Evolutionary conservation across 139 green algal species (phyloP).

Genomic region (Chlamydomonas sphaeroides): DNA sequence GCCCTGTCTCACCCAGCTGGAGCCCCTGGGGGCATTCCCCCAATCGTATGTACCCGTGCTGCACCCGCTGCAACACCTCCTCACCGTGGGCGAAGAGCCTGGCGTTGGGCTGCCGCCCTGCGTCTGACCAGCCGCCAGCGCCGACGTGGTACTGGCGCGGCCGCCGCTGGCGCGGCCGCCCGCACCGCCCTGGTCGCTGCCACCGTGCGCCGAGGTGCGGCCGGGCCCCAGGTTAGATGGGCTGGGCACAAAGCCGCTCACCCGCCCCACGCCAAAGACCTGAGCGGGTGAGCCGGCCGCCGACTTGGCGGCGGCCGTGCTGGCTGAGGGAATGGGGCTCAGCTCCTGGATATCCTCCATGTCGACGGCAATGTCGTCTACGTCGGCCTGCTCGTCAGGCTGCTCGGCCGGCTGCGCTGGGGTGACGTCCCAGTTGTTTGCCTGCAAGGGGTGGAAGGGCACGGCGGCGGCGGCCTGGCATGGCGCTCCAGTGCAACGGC

Average conservation of each 20-base stretch:
- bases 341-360: conserved; percentile 41
- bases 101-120: conserved; percentile 5
- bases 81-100: conserved; percentile 9
- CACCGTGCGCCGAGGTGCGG: not conserved
- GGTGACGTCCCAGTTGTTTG: not conserved
- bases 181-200: not conserved
- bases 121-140: too few species aligned
- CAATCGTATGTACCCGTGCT: not conserved
- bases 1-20: too few species aligned
- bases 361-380: conserved; percentile 26
- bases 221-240: conserved; percentile 28
- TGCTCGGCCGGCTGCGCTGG: not conserved
- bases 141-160: too few species aligned
- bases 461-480: too few species aligned
- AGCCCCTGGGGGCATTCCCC: too few species aligned
- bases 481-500: too few species aligned
- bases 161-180: not conserved
- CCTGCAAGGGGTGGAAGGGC: too few species aligned
- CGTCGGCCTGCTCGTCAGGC: conserved; percentile 1
- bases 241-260: conserved; percentile 2
- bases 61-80: not conserved
- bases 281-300: not conserved
- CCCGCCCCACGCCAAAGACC: not conserved
- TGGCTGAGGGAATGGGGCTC: conserved; percentile 5
- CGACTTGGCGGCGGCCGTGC: not conserved